phyloP scores from a whole-genome alignment of 2,329 filamentous ascomycete genomes.

The Venturia pyrina region DNA sequence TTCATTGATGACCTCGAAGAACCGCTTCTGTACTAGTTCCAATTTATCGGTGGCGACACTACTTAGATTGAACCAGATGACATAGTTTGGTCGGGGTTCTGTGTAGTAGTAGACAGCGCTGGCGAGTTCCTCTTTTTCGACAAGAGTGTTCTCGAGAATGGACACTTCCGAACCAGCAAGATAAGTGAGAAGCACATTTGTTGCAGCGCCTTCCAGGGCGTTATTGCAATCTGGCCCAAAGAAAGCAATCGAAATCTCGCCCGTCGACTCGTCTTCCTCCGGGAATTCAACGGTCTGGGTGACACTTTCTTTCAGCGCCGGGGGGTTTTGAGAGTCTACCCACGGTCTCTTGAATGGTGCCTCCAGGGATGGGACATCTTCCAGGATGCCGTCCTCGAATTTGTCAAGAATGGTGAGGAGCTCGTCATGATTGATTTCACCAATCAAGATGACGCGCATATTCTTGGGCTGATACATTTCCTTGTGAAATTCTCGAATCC shows the following conservation, averaged over 20 bases:
- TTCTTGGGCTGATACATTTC: conserved; percentile 99
- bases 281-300: conserved; percentile 82
- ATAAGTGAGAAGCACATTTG: conserved; percentile 75
- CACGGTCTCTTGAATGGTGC: conserved; percentile 78
- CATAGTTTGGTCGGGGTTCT: conserved; percentile 68
- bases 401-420: conserved; percentile 72
- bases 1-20: conserved; percentile 75
- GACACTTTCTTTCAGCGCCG: conserved; percentile 59
- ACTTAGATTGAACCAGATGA: conserved; percentile 78
- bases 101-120: conserved; percentile 74
- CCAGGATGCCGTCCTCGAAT: conserved; percentile 79
- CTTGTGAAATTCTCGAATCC: conserved; percentile 87
- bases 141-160: conserved; percentile 79
- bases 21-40: conserved; percentile 69
- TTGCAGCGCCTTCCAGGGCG: conserved; percentile 54
- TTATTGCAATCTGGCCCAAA: conserved; percentile 78
- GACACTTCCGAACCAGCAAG: conserved; percentile 89
- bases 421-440: conserved; percentile 75
- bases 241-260: conserved; percentile 78
- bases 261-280: conserved; percentile 89
- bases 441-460: conserved; percentile 81
- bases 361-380: conserved; percentile 66
- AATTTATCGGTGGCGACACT: conserved; percentile 83
- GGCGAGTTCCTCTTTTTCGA: conserved; percentile 85
- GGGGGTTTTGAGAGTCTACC: conserved; percentile 76